Percentiles rank a stretch among this genome's conserved stretches.
Evolutionary conservation across 2,329 filamentous ascomycete species (phyloP).

Genomic region (Sporothrix pallida): DNA sequence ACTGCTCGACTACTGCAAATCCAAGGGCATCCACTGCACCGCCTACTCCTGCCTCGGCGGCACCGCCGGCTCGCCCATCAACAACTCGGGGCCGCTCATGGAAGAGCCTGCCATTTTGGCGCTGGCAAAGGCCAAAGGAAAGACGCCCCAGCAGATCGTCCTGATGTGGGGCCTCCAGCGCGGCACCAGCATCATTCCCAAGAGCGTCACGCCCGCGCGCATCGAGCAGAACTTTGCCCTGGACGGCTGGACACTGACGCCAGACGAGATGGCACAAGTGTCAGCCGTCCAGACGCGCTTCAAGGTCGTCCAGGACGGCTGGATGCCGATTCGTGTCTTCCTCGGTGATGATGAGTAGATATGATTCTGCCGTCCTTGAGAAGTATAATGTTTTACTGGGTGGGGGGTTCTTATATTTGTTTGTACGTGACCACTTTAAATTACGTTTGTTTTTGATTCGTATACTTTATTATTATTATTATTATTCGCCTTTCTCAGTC

Average conservation of each 20-base stretch:
- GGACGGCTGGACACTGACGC: constrained; percentile 64
- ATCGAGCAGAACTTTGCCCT: constrained; percentile 49
- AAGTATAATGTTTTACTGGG: no score
- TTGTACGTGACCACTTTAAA: no score
- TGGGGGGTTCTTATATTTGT: no score
- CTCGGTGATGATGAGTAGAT: constrained; percentile 68
- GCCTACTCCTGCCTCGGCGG: constrained; percentile 64
- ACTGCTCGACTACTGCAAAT: constrained; percentile 61
- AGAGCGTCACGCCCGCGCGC: constrained; percentile 43
- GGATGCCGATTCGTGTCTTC: constrained; percentile 70
- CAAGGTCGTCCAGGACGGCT: constrained; percentile 69
- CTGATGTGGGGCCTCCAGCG: constrained; percentile 56
- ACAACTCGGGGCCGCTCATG: constrained; percentile 41
- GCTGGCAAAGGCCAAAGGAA: constrained; percentile 57
- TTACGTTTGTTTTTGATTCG: no score
- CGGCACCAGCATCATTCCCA: constrained; percentile 57
- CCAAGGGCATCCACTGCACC: constrained; percentile 65
- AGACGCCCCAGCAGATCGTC: constrained; percentile 22
- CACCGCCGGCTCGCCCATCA: constrained; percentile 61
- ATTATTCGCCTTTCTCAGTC: no score
- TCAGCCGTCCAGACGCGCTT: constrained; percentile 61
- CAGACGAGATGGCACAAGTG: constrained; percentile 64
- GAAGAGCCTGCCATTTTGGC: constrained; percentile 43
- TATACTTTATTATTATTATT: no score
- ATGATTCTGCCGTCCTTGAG: no score